phyloP scores from a whole-genome alignment of 306 rosid genomes.

The Begonia masoniana region DNA sequence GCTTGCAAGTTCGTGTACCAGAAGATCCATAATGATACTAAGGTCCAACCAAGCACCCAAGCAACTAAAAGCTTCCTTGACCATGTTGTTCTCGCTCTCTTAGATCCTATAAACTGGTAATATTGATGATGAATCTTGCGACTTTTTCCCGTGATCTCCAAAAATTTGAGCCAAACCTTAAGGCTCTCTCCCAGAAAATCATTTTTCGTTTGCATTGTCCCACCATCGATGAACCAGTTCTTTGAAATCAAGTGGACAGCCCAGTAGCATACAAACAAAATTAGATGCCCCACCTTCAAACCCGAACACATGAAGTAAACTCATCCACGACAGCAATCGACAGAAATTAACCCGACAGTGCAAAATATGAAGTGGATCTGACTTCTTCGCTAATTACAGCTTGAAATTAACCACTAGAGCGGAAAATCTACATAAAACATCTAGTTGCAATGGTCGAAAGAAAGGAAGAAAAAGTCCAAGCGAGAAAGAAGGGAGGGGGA shows the following conservation, averaged over 20 bases:
- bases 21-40: conserved; percentile 46
- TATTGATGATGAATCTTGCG: conserved; percentile 37
- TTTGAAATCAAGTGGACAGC: conserved; percentile 50
- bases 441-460: not conserved
- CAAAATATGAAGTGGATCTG: conserved; percentile 30
- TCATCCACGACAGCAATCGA: conserved; percentile 64
- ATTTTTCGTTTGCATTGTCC: conserved; percentile 43
- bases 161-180: conserved; percentile 50
- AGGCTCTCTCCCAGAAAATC: conserved; percentile 41
- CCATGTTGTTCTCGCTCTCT: conserved; percentile 30
- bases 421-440: too few species aligned
- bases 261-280: conserved; percentile 70
- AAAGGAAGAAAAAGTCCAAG: conserved; percentile 8
- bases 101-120: conserved; percentile 43
- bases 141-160: conserved; percentile 43
- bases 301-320: conserved; percentile 67
- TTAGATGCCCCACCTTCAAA: conserved; percentile 73
- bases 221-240: conserved; percentile 51
- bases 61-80: conserved; percentile 46
- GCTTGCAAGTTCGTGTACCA: conserved; percentile 47
- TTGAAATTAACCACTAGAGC: not conserved
- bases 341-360: conserved; percentile 33
- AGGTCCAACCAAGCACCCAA: conserved; percentile 51
- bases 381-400: conserved; percentile 29
- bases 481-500: not conserved